Percentiles rank a stretch among this genome's conserved stretches.
Conservation (phyloP, 306 rosid species). For the Gynostemma pentaphyllum region DNA sequence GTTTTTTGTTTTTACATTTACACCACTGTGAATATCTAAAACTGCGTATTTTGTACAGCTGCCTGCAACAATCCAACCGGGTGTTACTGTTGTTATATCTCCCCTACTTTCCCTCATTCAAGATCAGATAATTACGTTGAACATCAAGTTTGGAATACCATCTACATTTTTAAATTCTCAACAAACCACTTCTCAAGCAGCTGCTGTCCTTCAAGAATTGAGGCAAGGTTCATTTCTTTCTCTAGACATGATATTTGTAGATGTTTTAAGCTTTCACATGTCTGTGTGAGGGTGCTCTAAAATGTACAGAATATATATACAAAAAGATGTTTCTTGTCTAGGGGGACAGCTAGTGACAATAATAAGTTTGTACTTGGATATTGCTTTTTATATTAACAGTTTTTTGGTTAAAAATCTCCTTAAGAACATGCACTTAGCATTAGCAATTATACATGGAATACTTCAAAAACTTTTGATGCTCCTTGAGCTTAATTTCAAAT, state of each 20-base stretch:
- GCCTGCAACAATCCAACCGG: conserved; percentile 84
- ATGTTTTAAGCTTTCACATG: background rate
- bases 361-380: background rate
- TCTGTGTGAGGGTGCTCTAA: background rate
- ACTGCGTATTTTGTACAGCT: conserved; percentile 43
- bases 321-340: background rate
- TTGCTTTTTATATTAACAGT: background rate
- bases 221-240: conserved; percentile 48
- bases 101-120: conserved; percentile 97
- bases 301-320: background rate
- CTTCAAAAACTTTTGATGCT: background rate
- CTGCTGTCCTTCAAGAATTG: conserved; percentile 84
- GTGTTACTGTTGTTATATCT: conserved; percentile 77
- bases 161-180: conserved; percentile 92
- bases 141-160: conserved; percentile 78
- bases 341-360: background rate
- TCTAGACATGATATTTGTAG: background rate
- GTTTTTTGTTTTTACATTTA: background rate
- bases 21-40: background rate
- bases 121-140: conserved; percentile 84
- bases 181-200: conserved; percentile 70
- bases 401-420: background rate
- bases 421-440: background rate
- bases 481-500: background rate
- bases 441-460: background rate